Evolutionary conservation across 2,329 filamentous ascomycete genomes (phyloP), one percentile per base, ranked within the genome.

Genomic region (Intubia oerlemansii): DNA sequence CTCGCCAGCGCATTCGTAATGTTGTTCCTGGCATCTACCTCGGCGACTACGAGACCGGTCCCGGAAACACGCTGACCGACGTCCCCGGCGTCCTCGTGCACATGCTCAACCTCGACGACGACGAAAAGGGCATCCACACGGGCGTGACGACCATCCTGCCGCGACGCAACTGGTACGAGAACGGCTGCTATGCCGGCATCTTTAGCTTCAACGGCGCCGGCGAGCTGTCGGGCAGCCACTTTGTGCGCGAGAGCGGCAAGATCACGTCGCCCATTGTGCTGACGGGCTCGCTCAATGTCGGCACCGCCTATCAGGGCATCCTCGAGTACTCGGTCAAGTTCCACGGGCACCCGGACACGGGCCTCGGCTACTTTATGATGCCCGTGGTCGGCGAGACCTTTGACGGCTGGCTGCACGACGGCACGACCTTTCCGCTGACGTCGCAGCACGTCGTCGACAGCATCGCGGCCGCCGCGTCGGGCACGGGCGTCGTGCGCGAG

Each of bases 161-260:
- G 1, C 52, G 56, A 9, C 25, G 38, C 25, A 5, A 54, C 26
- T 62, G 57, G 56, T 49, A 50, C 39, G 34, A 48, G 25, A 47
- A 21, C 21, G 22, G 30, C 5, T 56, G 51, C 30, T 55, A 60
- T 26, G 53, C 57, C 4, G 54, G 54, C n/a, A 40, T 62, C 27
- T 71, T 70, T 46, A 56, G 58, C 34, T 70, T 74, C 50, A 74
- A 74, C 38, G 67, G 68, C 31, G 60, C 58, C 25, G 67, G 69
- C 24, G 66, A 72, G 44, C 51, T 72, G 50, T 72, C 67, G 0
- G 66, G 66, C 3, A 52, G 51, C 8, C 62, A 71, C 38, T 68
- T 63, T 58, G 60, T 73, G 34, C 54, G 65, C 11, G 68, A 74
- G 42, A 65, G 64, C 0, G 66, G 67, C 0, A 49, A 68, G 4